A percentile compares a stretch with the other conserved stretches of the same genome.
These are phyloP conservation scores for Boletus patriciae DNA, from an alignment of 768 basidiomycete species.

Conservation along the genomic window DNA sequence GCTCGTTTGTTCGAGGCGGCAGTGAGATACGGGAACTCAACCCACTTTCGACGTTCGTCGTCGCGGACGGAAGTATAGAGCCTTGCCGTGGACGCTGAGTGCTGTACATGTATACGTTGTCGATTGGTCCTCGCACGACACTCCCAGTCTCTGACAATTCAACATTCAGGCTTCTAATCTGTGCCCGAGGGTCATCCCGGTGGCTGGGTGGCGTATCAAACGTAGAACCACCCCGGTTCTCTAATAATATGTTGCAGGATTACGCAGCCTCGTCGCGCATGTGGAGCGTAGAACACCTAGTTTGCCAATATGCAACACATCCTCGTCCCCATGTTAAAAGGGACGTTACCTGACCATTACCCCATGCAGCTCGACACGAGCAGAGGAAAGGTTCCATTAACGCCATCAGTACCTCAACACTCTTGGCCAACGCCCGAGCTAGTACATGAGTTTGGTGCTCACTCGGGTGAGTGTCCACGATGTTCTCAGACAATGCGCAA, in stretches of 20 bases:
- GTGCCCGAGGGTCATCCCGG: no score
- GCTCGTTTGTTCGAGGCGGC: conserved; percentile 15
- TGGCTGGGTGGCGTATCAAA: no score
- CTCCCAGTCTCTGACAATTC: not conserved
- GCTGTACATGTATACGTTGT: not conserved
- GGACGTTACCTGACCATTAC: not conserved
- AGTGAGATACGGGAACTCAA: not conserved
- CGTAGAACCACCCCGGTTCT: no score
- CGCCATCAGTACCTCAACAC: no score
- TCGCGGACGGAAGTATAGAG: not conserved
- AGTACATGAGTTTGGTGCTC: not conserved
- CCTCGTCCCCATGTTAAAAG: not conserved
- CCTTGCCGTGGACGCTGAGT: no score
- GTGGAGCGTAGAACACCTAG: conserved; percentile 16
- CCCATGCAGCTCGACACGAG: no score
- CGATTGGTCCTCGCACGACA: not conserved
- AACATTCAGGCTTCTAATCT: no score
- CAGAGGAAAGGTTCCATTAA: no score
- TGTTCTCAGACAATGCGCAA: not conserved
- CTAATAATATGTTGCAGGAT: no score
- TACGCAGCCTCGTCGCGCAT: no score
- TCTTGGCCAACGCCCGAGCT: not conserved
- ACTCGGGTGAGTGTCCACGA: not conserved
- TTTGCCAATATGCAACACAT: not conserved
- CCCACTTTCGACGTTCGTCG: not conserved